Evolutionary conservation across 1,284 basidiomycete species (phyloP).

Genomic region (Fomitopsis pinicola): DNA sequence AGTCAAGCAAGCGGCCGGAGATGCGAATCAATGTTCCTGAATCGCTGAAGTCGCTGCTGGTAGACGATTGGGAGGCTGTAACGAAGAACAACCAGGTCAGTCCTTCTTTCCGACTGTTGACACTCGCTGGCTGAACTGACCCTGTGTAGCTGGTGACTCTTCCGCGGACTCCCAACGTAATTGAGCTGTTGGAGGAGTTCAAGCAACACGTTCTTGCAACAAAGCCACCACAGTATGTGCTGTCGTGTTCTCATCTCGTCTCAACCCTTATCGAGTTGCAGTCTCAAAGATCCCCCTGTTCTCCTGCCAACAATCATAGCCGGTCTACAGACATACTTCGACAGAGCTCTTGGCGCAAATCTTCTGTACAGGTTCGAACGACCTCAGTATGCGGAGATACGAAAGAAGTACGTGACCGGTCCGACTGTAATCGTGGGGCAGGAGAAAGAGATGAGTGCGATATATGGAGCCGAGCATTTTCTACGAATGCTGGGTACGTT

Average conservation of each 20-base stretch:
- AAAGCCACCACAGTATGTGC: constrained; percentile 44
- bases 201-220: constrained; percentile 52
- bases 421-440: constrained; percentile 63
- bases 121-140: background rate
- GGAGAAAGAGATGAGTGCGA: constrained; percentile 83
- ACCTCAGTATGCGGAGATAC: constrained; percentile 83
- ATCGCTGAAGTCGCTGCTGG: constrained; percentile 81
- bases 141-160: constrained; percentile 72
- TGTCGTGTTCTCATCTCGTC: background rate
- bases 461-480: constrained; percentile 96
- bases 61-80: constrained; percentile 98
- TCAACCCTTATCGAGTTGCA: constrained; percentile 25
- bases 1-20: constrained; percentile 73
- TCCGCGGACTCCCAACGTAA: constrained; percentile 80
- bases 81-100: constrained; percentile 90
- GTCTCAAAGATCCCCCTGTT: constrained; percentile 56
- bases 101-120: background rate
- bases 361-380: constrained; percentile 94
- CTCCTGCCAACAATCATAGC: constrained; percentile 80
- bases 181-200: constrained; percentile 79
- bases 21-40: constrained; percentile 92
- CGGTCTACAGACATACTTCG: constrained; percentile 93
- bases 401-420: constrained; percentile 73
- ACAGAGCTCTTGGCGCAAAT: constrained; percentile 86
- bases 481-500: constrained; percentile 85